These are phyloP conservation scores for Aspergillus sojae DNA, from an alignment of 2,329 filamentous ascomycete genomes.

Conservation along the genomic window DNA sequence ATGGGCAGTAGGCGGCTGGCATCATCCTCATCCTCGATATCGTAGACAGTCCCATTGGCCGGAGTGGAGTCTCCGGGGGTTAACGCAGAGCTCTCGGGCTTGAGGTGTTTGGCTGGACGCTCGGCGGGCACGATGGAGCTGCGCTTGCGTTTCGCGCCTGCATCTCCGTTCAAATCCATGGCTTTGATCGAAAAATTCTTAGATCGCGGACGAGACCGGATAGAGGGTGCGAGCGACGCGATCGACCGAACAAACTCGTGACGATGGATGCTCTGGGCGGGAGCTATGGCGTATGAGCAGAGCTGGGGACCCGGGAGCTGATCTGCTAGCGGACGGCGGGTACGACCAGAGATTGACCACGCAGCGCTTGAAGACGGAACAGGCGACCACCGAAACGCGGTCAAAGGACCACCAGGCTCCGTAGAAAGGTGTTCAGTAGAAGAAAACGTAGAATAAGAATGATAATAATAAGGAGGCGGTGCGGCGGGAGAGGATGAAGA, in stretches of 20 bases:
- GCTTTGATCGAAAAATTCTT: slow-evolving; percentile 16
- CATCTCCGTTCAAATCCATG: slow-evolving; percentile 55
- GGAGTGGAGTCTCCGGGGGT: slow-evolving; percentile 46
- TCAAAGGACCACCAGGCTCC: background rate
- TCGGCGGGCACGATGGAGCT: slow-evolving; percentile 53
- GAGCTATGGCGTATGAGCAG: slow-evolving; percentile 12
- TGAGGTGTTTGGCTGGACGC: slow-evolving; percentile 59
- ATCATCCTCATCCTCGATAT: slow-evolving; percentile 50
- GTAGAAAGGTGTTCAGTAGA: slow-evolving; percentile 4
- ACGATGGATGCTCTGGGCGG: slow-evolving; percentile 15
- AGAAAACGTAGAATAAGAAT: background rate
- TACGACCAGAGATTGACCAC: slow-evolving; percentile 1
- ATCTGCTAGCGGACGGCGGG: slow-evolving; percentile 1
- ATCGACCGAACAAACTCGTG: slow-evolving; percentile 18
- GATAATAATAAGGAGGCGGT: slow-evolving; percentile 9
- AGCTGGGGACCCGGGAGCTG: slow-evolving; percentile 8
- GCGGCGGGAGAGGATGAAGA: slow-evolving; percentile 14
- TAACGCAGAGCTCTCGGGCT: slow-evolving; percentile 47
- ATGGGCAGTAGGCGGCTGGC: slow-evolving; percentile 49
- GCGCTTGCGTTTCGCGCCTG: slow-evolving; percentile 58
- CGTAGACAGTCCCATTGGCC: slow-evolving; percentile 48
- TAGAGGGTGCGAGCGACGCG: slow-evolving; percentile 9
- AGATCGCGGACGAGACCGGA: slow-evolving; percentile 12
- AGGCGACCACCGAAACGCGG: background rate
- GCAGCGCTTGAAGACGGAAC: background rate